Evolutionary conservation across 1,284 basidiomycete genomes (phyloP), one percentile per base, ranked within the genome.

Genomic region (Apiotrichum laibachii): DNA sequence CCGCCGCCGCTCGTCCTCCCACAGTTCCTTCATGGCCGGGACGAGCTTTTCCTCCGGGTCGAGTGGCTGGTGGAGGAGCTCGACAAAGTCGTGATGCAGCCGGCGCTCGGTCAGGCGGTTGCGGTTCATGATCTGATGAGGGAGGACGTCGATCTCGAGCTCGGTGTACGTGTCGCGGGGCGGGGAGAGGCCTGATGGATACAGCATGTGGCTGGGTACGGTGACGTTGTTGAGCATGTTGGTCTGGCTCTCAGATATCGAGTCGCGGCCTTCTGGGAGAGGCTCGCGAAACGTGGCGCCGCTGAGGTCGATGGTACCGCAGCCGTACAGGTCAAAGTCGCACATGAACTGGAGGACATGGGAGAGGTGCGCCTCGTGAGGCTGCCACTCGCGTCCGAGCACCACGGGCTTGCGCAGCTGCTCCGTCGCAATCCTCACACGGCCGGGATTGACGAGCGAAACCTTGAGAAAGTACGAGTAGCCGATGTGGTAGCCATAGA

Each of bases 281-380:
- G 80, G 81, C 34, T 78, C 72, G 1, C 84, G 73, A 53, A 84
- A 83, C n/a, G 69, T 73, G 6, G 80, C 80, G 13, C 81, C 78
- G 18, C 75, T 77, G 4, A 85, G 68, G 59, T 95, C 86, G 50
- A 98, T 81, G 84, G 87, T 90, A 11, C 90, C 92, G 74, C 95
- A 98, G 2, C 95, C 95, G 70, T 93, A 96, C 39, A 99, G 82
- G 61, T 92, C 92, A 76, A 91, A 94, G 78, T 99, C 95, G 74
- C 89, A 89, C 84, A 98, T 85, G 79, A 97, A 97, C 77, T 98
- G 94, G 26, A 98, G 82, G 46, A 86, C 81, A 74, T 88, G 97
- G 70, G 85, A 88, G 69, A 98, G 82, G 78, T 99, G 95, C 62
- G 88, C 89, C 77, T 99, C 95, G 75, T 88, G 96, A 9, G 88